These are phyloP conservation scores for Ramalina intermedia DNA, from an alignment of 495 filamentous ascomycete genomes.

Conservation along the genomic window DNA sequence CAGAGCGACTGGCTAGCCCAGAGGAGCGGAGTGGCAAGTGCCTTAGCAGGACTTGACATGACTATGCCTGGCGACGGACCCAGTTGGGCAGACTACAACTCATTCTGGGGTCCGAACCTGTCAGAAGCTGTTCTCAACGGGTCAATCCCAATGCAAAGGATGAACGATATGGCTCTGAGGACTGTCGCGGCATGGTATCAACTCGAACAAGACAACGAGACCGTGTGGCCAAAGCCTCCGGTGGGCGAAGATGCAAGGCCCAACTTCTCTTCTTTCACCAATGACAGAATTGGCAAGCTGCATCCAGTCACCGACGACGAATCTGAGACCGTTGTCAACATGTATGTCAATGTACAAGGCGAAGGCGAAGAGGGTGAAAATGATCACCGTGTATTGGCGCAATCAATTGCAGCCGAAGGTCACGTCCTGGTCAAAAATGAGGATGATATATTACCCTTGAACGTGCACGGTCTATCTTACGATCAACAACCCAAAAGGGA, in stretches of 20 bases:
- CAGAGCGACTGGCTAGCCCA: conserved; percentile 91
- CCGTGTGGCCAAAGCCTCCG: conserved; percentile 35
- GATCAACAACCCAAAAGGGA: conserved; percentile 15
- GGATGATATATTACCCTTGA: conserved; percentile 47
- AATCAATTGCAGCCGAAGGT: conserved; percentile 67
- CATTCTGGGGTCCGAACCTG: conserved; percentile 68
- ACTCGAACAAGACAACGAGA: conserved; percentile 62
- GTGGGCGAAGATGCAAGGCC: conserved; percentile 54
- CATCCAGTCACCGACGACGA: conserved; percentile 49
- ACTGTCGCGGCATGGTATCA: conserved; percentile 92
- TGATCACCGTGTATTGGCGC: conserved; percentile 55
- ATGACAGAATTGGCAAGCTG: conserved; percentile 49
- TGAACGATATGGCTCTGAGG: conserved; percentile 89
- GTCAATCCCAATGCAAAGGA: conserved; percentile 62
- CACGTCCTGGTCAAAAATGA: conserved; percentile 75
- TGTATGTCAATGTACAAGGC: conserved; percentile 57
- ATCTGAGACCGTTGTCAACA: conserved; percentile 51
- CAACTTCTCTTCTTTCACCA: conserved; percentile 86
- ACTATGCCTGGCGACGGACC: conserved; percentile 89
- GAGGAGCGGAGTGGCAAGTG: conserved; percentile 61
- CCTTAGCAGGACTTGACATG: conserved; percentile 82
- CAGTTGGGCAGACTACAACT: conserved; percentile 57
- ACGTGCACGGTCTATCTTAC: conserved; percentile 31
- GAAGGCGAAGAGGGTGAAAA: conserved; percentile 39
- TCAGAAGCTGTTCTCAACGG: conserved; percentile 68